Conservation (phyloP, 176 grass and related monocot species). For the Chrysopogon serrulatus region DNA sequence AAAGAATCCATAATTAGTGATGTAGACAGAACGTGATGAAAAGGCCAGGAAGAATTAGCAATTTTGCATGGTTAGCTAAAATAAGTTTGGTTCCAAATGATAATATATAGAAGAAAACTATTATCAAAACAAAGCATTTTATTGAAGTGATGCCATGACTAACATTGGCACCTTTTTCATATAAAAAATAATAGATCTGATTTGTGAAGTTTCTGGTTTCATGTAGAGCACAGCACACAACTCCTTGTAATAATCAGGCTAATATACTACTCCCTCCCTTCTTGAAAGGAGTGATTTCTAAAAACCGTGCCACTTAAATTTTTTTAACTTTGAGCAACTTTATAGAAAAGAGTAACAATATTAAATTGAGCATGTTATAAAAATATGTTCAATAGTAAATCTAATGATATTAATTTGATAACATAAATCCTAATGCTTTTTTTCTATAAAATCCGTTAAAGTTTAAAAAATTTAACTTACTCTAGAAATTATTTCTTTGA, state of each 20-base stretch:
- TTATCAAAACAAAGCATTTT: neutral
- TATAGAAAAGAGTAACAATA: too few species aligned
- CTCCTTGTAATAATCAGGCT: neutral
- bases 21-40: neutral
- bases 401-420: too few species aligned
- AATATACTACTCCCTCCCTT: too few species aligned
- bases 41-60: neutral
- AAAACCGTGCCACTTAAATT: too few species aligned
- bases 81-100: neutral
- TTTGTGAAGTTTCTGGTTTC: neutral
- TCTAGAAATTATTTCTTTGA: too few species aligned
- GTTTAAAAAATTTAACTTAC: too few species aligned
- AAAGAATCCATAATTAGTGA: neutral
- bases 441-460: too few species aligned
- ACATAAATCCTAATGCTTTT: too few species aligned
- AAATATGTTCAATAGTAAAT: too few species aligned
- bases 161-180: neutral
- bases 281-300: too few species aligned
- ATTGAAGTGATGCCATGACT: neutral
- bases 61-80: neutral
- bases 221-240: neutral
- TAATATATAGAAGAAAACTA: neutral
- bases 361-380: too few species aligned
- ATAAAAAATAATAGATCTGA: neutral
- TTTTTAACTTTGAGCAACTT: too few species aligned